phyloP scores from a whole-genome alignment of 2,329 filamentous ascomycete genomes.

The Sporothrix euskadiensis region DNA sequence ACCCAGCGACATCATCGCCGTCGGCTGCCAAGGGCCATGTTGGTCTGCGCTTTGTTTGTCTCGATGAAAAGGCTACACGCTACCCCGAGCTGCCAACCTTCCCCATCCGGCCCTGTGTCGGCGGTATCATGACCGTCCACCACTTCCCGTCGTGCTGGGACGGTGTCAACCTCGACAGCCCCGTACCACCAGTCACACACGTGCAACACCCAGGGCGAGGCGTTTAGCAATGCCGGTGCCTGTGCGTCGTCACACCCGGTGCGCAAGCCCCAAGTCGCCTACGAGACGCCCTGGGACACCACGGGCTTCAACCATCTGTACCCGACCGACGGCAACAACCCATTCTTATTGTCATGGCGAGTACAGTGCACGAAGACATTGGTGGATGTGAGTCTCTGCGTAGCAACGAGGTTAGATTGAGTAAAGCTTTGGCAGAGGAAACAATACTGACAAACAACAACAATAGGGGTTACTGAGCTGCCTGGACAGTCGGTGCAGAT shows the following conservation, averaged over 20 bases:
- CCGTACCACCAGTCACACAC: constrained; percentile 43
- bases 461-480: constrained; percentile 12
- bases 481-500: constrained; percentile 11
- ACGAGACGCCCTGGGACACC: constrained; percentile 34
- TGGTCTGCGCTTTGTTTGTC: constrained; percentile 33
- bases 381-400: constrained; percentile 8
- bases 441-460: background rate
- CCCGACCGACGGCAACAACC: constrained; percentile 41
- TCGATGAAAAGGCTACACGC: constrained; percentile 25
- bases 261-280: constrained; percentile 35
- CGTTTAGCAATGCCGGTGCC: constrained; percentile 33
- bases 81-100: constrained; percentile 42
- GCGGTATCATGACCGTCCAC: constrained; percentile 46
- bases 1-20: background rate
- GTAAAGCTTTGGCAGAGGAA: too few species aligned
- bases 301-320: constrained; percentile 42
- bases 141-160: constrained; percentile 49
- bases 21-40: constrained; percentile 33
- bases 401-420: background rate
- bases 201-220: constrained; percentile 29
- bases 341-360: constrained; percentile 33
- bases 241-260: constrained; percentile 34
- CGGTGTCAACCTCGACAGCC: constrained; percentile 46
- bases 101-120: constrained; percentile 41
- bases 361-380: constrained; percentile 10